Evolutionary conservation across 2,329 filamentous ascomycete genomes (phyloP), one percentile per base, ranked within the genome.

Genomic region (Alternaria atra): DNA sequence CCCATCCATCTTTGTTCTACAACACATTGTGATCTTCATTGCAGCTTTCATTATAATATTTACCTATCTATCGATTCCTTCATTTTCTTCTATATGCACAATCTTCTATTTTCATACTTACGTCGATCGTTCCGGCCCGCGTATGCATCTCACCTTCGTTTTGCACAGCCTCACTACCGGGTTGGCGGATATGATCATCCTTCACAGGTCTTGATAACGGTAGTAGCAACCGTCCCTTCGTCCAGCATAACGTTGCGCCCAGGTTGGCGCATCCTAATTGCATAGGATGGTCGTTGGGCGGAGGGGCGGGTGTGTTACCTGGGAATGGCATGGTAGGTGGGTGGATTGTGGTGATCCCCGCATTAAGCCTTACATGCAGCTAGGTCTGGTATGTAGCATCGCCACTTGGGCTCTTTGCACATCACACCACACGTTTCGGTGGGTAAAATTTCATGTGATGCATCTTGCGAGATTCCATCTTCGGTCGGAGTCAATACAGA

Each of bases 91-190:
- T 25, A 27, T 25, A 55, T 50, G 53, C 53, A 55, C n/a, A 32
- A 32, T 55, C 43, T 52, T 35, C 55, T 57, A 57, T 57, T 57
- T 57, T 57, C 46, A 12, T 13, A 29, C 39, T 25, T 17, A 17
- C 20, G 55, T 34, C 39, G 47, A 57, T 57, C 39, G 30, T 52
- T 35, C 55, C 55, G 47, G 55, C 55, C 30, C 55, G 47, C 55
- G 20, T 15, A 30, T 51, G 54, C 47, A 37, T 57, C 47, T 57
- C 46, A 57, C 47, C 15, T 57, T 47, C 55, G 34, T 52, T 42
- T 32, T 57, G 55, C 55, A 57, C 55, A 57, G 55, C 55, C 55
- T 44, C 47, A 52, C 27, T 39, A 20, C 46, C 55, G 42, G 30
- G 54, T 50, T 50, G 34, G 17, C 53, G 25, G 42, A 30, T 39